Evolutionary conservation across 305 asterid genomes (phyloP).

Genomic region (Stenogyne calaminthoides): DNA sequence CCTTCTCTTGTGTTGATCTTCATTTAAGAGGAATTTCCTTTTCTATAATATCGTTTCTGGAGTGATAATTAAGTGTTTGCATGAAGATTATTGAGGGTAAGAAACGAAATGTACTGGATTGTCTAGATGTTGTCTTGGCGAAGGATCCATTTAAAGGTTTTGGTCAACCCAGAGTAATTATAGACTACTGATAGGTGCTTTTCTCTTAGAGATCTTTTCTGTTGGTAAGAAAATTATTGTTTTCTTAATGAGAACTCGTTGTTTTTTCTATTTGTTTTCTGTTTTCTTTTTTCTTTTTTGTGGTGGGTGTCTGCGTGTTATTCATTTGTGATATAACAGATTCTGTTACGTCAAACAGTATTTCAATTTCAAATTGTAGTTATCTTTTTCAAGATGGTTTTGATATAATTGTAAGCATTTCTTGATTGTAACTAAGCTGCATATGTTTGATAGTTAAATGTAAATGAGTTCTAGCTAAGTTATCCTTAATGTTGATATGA

Average conservation of each 20-base stretch:
- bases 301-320: neutral
- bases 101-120: neutral
- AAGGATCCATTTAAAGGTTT: neutral
- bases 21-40: slow-evolving; percentile 5
- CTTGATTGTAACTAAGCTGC: slow-evolving; percentile 3
- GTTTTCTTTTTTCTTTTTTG: too few relatives aligned
- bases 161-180: neutral
- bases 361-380: neutral
- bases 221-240: neutral
- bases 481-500: neutral
- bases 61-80: slow-evolving; percentile 1
- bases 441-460: slow-evolving; percentile 1
- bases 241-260: neutral
- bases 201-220: neutral
- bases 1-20: slow-evolving; percentile 10
- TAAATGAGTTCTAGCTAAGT: neutral
- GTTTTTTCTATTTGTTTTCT: neutral
- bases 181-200: neutral
- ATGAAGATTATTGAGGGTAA: slow-evolving; percentile 19
- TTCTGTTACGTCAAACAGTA: neutral
- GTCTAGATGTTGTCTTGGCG: slow-evolving; percentile 8
- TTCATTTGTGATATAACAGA: neutral
- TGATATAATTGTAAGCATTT: slow-evolving; percentile 1
- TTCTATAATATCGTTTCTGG: neutral
- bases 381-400: neutral